A percentile compares a stretch with the other conserved stretches of the same genome.
phyloP scores from a whole-genome alignment of 345 rosid species.

The Eucalyptus regnans region DNA sequence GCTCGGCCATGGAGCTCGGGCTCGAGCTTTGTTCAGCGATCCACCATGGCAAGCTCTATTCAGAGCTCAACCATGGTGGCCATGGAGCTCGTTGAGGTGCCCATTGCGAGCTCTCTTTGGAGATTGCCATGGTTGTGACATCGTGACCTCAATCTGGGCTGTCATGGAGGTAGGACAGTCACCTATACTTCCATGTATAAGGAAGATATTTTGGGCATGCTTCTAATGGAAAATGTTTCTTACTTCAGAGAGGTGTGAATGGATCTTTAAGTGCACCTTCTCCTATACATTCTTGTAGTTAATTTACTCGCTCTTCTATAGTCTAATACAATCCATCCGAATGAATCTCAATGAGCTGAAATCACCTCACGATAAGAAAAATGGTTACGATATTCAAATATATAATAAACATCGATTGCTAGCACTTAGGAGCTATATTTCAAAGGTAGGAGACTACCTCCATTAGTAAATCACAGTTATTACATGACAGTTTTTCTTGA shows the following conservation, averaged over 20 bases:
- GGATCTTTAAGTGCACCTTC: background rate
- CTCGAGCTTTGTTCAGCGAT: background rate
- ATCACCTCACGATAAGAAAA: background rate
- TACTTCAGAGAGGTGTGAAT: background rate
- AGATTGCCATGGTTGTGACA: background rate
- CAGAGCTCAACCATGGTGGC: background rate
- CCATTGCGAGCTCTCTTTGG: background rate
- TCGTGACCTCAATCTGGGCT: background rate
- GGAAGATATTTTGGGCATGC: no score
- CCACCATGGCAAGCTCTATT: background rate
- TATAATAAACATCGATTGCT: background rate
- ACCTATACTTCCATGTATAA: no score
- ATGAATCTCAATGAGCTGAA: background rate
- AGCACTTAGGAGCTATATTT: background rate
- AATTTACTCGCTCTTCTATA: background rate
- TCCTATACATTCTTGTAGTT: background rate
- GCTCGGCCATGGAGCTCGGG: background rate
- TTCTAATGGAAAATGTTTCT: no score
- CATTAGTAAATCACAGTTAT: background rate
- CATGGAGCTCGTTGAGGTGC: background rate
- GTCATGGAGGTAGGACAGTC: background rate
- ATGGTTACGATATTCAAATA: background rate
- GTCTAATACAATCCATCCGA: background rate
- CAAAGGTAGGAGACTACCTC: background rate
- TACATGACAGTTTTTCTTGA: background rate